These are phyloP conservation scores for Mrakia gelida DNA, from an alignment of 768 basidiomycete genomes.

Conservation along the genomic window DNA sequence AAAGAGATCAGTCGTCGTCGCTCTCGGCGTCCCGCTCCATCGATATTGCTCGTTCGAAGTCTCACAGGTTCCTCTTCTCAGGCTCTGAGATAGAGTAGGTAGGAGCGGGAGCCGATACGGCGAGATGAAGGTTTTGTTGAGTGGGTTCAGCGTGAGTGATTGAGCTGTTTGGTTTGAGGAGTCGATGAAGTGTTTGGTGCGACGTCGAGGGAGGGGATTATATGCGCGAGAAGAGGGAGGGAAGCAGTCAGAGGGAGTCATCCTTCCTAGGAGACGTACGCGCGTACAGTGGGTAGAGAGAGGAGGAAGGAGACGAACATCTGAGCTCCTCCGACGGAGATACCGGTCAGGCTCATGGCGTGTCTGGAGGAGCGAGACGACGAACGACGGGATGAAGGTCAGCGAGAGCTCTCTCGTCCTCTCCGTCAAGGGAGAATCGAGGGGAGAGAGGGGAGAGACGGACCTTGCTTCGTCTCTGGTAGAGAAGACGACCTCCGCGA, in stretches of 20 bases:
- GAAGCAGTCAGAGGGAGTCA: background rate
- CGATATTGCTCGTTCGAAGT: background rate
- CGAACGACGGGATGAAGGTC: background rate
- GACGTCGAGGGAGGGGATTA: background rate
- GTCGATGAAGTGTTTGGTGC: background rate
- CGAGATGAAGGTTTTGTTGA: background rate
- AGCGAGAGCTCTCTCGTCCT: background rate
- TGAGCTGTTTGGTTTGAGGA: constrained; percentile 3
- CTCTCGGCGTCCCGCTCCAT: background rate
- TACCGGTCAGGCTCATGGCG: constrained; percentile 15
- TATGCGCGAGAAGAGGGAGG: too few species aligned
- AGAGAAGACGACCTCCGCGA: constrained; percentile 20
- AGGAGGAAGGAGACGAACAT: constrained; percentile 10
- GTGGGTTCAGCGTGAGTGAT: constrained; percentile 14
- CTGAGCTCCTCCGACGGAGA: background rate
- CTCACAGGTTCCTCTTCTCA: constrained; percentile 29
- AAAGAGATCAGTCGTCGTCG: background rate
- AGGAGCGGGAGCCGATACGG: background rate
- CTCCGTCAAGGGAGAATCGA: background rate
- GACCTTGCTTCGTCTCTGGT: constrained; percentile 25
- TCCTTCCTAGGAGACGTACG: background rate
- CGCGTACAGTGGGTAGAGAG: background rate
- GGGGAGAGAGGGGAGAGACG: background rate
- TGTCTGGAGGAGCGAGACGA: background rate
- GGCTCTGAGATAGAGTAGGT: background rate